A percentile compares a stretch with the other conserved stretches of the same genome.
These are phyloP conservation scores for Saccharomycopsis olivae DNA, from an alignment of 805 yeast genomes.

Conservation along the genomic window DNA sequence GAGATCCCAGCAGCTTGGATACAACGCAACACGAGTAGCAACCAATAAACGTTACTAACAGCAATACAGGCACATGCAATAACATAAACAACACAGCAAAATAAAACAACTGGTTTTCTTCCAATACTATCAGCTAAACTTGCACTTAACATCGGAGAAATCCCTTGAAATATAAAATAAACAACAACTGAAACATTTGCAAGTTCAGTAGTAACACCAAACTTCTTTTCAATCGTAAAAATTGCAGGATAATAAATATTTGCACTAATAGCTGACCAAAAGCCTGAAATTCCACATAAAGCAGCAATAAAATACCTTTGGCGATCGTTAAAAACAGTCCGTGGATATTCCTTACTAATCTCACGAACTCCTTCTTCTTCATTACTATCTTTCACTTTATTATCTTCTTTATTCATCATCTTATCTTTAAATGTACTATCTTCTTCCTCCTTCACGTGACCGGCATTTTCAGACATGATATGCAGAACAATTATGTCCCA, in stretches of 20 bases:
- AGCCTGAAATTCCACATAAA: conserved; percentile 23
- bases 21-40: conserved; percentile 56
- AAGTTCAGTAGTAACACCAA: conserved; percentile 44
- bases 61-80: conserved; percentile 63
- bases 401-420: no score
- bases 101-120: conserved; percentile 54
- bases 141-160: conserved; percentile 50
- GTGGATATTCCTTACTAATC: conserved; percentile 6
- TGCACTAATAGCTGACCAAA: conserved; percentile 62
- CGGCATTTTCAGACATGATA: no score
- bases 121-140: conserved; percentile 37
- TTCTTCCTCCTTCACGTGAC: no score
- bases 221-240: conserved; percentile 42
- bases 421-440: no score
- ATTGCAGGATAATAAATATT: conserved; percentile 79
- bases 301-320: conserved; percentile 11
- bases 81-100: conserved; percentile 44
- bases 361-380: no score
- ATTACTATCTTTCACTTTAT: no score
- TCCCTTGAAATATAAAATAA: conserved; percentile 59
- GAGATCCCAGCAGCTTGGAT: conserved; percentile 73
- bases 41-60: conserved; percentile 42
- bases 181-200: conserved; percentile 72
- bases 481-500: no score
- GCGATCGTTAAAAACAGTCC: conserved; percentile 8